Conservation (phyloP, 768 basidiomycete species). For the Daedaleopsis sinensis region DNA sequence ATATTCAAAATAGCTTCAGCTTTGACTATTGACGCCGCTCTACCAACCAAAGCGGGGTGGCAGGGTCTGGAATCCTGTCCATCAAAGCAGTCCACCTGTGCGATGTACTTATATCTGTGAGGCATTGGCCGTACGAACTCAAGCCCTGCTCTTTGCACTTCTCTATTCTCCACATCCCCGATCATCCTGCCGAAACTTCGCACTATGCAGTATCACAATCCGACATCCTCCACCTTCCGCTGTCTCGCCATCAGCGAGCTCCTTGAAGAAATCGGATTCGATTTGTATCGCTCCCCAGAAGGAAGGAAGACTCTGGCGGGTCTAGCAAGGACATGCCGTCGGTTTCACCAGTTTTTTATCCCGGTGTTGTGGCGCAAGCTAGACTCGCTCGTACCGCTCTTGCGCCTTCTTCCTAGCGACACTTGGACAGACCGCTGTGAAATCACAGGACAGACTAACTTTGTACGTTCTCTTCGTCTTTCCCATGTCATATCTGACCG, state of each 20-base stretch:
- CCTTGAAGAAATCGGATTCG: background rate
- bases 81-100: too few species aligned
- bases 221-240: background rate
- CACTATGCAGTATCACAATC: background rate
- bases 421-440: slow-evolving; percentile 1
- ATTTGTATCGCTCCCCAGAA: background rate
- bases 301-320: background rate
- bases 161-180: too few species aligned
- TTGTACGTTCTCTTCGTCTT: background rate
- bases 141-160: too few species aligned
- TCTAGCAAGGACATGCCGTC: background rate
- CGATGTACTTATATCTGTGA: too few species aligned
- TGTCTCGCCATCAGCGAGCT: slow-evolving; percentile 9
- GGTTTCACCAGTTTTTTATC: background rate
- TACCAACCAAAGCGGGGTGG: too few species aligned
- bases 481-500: background rate
- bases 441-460: background rate
- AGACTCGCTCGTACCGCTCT: slow-evolving; percentile 2
- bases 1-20: too few species aligned
- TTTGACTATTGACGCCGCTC: too few species aligned
- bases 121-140: too few species aligned
- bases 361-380: slow-evolving; percentile 4
- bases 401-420: background rate
- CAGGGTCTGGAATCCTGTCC: too few species aligned
- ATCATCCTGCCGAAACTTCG: too few species aligned